Evolutionary conservation across 371 early-diverging fungal genomes (phyloP).

Genomic region (Zychaea mexicana): DNA sequence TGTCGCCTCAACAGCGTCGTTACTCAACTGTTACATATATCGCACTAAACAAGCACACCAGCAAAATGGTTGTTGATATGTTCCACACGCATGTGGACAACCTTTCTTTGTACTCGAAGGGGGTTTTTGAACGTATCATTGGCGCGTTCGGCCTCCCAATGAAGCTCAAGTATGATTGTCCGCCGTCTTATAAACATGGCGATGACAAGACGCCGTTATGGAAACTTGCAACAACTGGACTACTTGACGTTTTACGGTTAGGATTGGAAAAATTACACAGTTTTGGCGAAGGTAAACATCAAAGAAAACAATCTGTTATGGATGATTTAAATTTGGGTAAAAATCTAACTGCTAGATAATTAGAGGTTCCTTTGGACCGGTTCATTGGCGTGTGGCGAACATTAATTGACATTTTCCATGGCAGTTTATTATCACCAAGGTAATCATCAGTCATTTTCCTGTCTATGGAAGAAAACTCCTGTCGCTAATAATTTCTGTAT

Average conservation of each 20-base stretch:
- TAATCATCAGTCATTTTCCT: no score
- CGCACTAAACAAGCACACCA: conserved; percentile 71
- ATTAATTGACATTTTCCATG: conserved; percentile 71
- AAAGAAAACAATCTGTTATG: conserved; percentile 18
- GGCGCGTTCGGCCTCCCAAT: conserved; percentile 72
- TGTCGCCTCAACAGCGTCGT: conserved; percentile 35
- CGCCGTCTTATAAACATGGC: conserved; percentile 66
- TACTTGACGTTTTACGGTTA: conserved; percentile 63
- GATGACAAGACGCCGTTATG: conserved; percentile 78
- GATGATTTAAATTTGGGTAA: neutral
- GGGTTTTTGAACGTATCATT: conserved; percentile 69
- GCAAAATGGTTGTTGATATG: conserved; percentile 56
- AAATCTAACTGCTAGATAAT: no score
- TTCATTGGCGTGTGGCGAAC: conserved; percentile 69
- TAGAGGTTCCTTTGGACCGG: conserved; percentile 61
- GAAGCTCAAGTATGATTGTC: conserved; percentile 79
- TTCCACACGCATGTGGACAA: conserved; percentile 58
- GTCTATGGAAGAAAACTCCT: neutral
- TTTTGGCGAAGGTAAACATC: conserved; percentile 63
- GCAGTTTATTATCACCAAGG: conserved; percentile 72
- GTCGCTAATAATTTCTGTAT: neutral
- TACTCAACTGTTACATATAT: conserved; percentile 67
- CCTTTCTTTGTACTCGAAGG: conserved; percentile 62
- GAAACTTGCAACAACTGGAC: conserved; percentile 70
- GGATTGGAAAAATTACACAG: conserved; percentile 61